These are phyloP conservation scores for Podaxis mareebaensis DNA, from an alignment of 768 basidiomycete species.

Conservation along the genomic window DNA sequence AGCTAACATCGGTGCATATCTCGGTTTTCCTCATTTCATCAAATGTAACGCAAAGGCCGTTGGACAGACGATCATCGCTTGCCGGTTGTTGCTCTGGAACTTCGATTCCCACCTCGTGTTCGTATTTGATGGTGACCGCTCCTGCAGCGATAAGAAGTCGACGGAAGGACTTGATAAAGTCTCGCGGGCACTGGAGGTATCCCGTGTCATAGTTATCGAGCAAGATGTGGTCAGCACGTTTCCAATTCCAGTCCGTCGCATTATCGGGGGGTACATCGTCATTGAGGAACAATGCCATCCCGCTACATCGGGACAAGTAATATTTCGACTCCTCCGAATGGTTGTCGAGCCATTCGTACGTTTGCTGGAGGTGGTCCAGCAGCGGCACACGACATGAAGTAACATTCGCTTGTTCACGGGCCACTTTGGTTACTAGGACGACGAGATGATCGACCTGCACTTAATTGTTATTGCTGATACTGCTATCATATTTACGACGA, in stretches of 20 bases:
- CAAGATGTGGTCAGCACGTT: slow-evolving; percentile 34
- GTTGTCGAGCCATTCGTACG: slow-evolving; percentile 25
- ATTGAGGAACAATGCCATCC: slow-evolving; percentile 43
- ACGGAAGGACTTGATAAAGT: slow-evolving; percentile 34
- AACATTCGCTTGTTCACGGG: slow-evolving; percentile 14
- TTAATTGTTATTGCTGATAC: neutral
- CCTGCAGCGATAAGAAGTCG: slow-evolving; percentile 35
- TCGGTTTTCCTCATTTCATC: slow-evolving; percentile 32
- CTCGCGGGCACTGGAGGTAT: slow-evolving; percentile 30
- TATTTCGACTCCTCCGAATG: slow-evolving; percentile 4
- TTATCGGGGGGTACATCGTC: slow-evolving; percentile 37
- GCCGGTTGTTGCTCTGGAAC: slow-evolving; percentile 15
- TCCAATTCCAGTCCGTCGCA: slow-evolving; percentile 38
- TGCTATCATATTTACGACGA: neutral
- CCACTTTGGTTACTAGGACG: slow-evolving; percentile 20
- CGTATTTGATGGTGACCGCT: slow-evolving; percentile 27
- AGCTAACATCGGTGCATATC: slow-evolving; percentile 35
- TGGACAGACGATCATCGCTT: slow-evolving; percentile 16
- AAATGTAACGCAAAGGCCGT: slow-evolving; percentile 29
- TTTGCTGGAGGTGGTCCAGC: slow-evolving; percentile 23
- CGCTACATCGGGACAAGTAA: slow-evolving; percentile 6
- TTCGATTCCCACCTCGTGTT: slow-evolving; percentile 9
- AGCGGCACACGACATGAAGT: neutral
- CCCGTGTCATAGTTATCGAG: slow-evolving; percentile 34
- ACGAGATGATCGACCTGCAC: slow-evolving; percentile 20